phyloP scores from a whole-genome alignment of 31 red algal species.

The Odonthalia washingtoniensis region DNA sequence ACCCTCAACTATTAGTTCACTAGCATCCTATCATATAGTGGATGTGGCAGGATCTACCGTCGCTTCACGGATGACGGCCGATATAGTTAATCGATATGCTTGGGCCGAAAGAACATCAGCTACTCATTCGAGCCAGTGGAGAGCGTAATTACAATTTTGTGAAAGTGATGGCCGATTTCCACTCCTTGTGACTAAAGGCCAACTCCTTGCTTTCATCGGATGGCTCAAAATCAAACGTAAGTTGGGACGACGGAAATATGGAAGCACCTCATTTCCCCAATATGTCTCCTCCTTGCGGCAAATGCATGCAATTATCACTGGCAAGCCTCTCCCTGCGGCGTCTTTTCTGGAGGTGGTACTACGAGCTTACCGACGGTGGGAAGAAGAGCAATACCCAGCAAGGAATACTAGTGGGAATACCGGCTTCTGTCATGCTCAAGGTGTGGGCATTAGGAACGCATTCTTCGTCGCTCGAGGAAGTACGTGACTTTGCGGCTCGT shows the following conservation, averaged over 20 bases:
- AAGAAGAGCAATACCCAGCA: neutral
- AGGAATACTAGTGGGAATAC: neutral
- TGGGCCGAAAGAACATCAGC: neutral
- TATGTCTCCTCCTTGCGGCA: neutral
- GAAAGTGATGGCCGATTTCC: neutral
- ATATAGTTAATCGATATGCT: too few species aligned
- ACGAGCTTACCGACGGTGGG: conserved; percentile 1
- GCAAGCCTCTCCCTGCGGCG: neutral
- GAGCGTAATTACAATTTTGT: neutral
- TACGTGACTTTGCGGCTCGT: neutral
- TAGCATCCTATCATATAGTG: neutral
- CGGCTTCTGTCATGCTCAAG: neutral
- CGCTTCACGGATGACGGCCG: neutral
- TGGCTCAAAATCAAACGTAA: neutral
- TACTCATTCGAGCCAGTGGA: neutral
- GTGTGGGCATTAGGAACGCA: neutral
- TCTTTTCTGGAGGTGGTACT: neutral
- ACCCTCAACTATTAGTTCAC: neutral
- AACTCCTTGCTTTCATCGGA: conserved; percentile 17
- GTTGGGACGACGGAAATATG: neutral
- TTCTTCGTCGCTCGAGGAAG: neutral
- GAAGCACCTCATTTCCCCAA: conserved; percentile 7
- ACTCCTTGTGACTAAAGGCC: neutral
- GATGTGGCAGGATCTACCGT: neutral
- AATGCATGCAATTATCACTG: neutral